Evolutionary conservation across 1,139 yeast genomes (phyloP), one percentile per base, ranked within the genome.

Genomic region (Petasospora rhodanensis): DNA sequence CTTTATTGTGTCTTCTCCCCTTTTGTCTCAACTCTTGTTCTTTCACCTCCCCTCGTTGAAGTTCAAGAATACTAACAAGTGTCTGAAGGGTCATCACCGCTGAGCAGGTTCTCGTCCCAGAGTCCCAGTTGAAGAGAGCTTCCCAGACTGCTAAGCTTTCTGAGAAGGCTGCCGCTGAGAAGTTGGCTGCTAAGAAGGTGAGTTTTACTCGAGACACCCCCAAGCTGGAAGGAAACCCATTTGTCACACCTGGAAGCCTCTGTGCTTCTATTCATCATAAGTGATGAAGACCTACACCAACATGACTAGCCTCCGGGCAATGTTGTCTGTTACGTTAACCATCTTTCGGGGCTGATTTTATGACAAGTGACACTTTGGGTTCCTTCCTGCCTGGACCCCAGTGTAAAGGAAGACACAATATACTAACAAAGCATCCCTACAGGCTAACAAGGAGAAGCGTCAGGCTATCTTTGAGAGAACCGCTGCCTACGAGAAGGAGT

Each of bases 261-360:
- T 23, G 6, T 14, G 24, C 18, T 14, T 22, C 24, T 23, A 19
- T 19, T 24, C 24, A 19, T 14, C 34, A 62, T 69, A 68, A 66
- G 78, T 76, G 85, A 78, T 77, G 85, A 76, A 62, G 64, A 65
- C 69, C 69, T 30, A 70, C 68, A 64, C 65, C 55, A 53, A 51
- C 66, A 72, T 75, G 86, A 77, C 93, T 81, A 82, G 93, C 85
- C 63, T 9, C 51, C 56, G 39, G 74, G 86, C 96, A 58, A 81
- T 87, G 96, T 64, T 80, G 96, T 85, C 89, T 65, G 79, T 77
- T 73, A 35, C 67, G 82, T 81, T 80, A 86, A 87, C 97, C 96
- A 87, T 87, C 97, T 87, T 87, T 87, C 97, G 95, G 94, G 96
- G 70, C 97, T 87, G 96, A 87, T 40, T 28, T n/a, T n/a, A n/a